Percentiles rank a stretch among this genome's conserved stretches.
phyloP scores from a whole-genome alignment of 2,329 filamentous ascomycete species.

The Pleoardoris graminearum region DNA sequence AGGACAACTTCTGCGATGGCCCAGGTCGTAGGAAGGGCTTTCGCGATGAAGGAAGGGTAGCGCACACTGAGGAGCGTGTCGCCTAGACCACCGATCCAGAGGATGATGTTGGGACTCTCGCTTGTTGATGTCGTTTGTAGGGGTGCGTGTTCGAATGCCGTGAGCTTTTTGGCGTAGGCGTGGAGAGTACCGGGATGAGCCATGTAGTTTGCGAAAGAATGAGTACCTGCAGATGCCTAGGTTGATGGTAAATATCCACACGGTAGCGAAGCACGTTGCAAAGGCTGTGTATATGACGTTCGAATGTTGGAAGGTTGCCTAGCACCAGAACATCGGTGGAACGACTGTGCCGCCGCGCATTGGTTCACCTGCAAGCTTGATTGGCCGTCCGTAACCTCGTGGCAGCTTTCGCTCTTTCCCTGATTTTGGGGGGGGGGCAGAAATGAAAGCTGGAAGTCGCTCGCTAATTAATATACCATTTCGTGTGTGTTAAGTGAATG shows the following conservation, averaged over 20 bases:
- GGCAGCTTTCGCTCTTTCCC: too few relatives aligned
- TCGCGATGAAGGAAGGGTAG: constrained; percentile 58
- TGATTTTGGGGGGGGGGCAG: too few relatives aligned
- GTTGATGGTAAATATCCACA: background rate
- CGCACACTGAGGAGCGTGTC: constrained; percentile 69
- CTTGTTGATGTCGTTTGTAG: constrained; percentile 21
- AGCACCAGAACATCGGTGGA: too few relatives aligned
- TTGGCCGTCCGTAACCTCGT: too few relatives aligned
- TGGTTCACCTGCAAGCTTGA: too few relatives aligned
- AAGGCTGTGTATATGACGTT: too few relatives aligned
- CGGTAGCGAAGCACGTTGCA: too few relatives aligned
- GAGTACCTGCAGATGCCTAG: background rate
- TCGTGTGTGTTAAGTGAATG: background rate
- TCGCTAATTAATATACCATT: too few relatives aligned
- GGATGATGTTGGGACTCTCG: constrained; percentile 57
- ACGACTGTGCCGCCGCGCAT: too few relatives aligned
- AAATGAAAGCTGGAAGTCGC: too few relatives aligned
- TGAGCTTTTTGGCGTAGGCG: constrained; percentile 45
- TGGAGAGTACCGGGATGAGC: constrained; percentile 48
- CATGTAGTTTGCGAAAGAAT: constrained; percentile 27
- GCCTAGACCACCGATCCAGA: constrained; percentile 71
- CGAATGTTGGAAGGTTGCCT: too few relatives aligned
- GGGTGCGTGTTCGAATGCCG: constrained; percentile 52
- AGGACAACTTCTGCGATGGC: constrained; percentile 56
- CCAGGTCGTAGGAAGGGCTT: constrained; percentile 56